Percentiles rank a stretch among this genome's conserved stretches.
Evolutionary conservation across 306 rosid genomes (phyloP).

Genomic region (Alnus glutinosa): DNA sequence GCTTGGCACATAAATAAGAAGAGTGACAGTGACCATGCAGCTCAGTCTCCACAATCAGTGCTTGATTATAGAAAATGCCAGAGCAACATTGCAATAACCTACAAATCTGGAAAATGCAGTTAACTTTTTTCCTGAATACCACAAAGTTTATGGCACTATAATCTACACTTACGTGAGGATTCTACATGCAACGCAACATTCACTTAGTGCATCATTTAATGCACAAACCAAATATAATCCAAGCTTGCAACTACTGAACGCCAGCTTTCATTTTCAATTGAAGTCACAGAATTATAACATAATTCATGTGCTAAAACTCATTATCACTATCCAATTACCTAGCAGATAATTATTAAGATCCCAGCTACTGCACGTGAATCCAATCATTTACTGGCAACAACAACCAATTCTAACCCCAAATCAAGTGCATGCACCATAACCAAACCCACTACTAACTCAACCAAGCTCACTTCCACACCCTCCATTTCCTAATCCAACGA

Average conservation of each 20-base stretch:
- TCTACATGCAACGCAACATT: slow-evolving; percentile 13
- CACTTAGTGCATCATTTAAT: neutral
- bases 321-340: slow-evolving; percentile 17
- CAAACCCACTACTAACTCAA: slow-evolving; percentile 29
- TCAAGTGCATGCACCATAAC: slow-evolving; percentile 25
- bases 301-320: slow-evolving; percentile 17
- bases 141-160: slow-evolving; percentile 15
- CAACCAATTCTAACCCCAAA: slow-evolving; percentile 22
- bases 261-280: slow-evolving; percentile 13
- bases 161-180: slow-evolving; percentile 1
- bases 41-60: neutral
- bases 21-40: neutral
- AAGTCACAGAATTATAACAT: slow-evolving; percentile 7
- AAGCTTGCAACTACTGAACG: slow-evolving; percentile 23
- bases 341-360: slow-evolving; percentile 22
- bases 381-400: slow-evolving; percentile 13
- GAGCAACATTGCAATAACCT: neutral
- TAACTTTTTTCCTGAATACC: neutral
- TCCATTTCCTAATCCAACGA: slow-evolving; percentile 30
- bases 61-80: slow-evolving; percentile 1
- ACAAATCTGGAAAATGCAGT: slow-evolving; percentile 9
- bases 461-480: slow-evolving; percentile 47
- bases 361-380: slow-evolving; percentile 28
- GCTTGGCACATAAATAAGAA: neutral
- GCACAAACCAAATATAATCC: slow-evolving; percentile 4